These are phyloP conservation scores for Lentinula raphanica DNA, from an alignment of 768 basidiomycete species.

Conservation along the genomic window DNA sequence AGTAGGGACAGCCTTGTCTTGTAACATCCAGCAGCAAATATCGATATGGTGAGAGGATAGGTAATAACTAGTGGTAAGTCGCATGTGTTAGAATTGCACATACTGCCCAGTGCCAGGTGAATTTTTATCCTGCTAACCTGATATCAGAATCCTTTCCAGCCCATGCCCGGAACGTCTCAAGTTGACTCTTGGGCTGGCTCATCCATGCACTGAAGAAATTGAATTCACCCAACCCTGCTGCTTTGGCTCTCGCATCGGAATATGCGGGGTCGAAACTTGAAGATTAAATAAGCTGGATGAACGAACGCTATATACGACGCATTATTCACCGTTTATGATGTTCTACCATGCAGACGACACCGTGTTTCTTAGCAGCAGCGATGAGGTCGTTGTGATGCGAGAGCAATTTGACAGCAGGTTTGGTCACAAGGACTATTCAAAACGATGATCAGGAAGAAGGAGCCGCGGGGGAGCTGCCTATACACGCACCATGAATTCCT, in stretches of 20 bases:
- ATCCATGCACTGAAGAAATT: conserved; percentile 98
- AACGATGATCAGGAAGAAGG: background rate
- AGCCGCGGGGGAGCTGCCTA: background rate
- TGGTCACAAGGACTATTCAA: conserved; percentile 66
- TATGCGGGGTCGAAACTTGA: conserved; percentile 83
- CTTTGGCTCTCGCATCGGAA: conserved; percentile 81
- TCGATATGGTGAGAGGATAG: conserved; percentile 94
- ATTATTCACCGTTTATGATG: conserved; percentile 74
- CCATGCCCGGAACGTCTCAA: conserved; percentile 94
- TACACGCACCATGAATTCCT: conserved; percentile 55
- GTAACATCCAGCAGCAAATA: conserved; percentile 81
- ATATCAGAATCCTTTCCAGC: conserved; percentile 93
- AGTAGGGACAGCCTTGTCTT: conserved; percentile 70
- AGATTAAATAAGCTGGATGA: background rate
- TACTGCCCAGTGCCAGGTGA: background rate
- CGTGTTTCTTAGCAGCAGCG: conserved; percentile 69
- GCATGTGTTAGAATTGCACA: background rate
- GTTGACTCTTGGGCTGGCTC: conserved; percentile 93
- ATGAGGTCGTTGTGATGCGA: conserved; percentile 78
- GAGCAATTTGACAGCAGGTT: conserved; percentile 85
- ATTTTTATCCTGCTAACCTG: conserved; percentile 37
- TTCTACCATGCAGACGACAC: conserved; percentile 89
- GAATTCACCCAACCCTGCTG: conserved; percentile 76
- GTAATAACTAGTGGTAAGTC: conserved; percentile 62
- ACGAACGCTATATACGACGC: background rate